Conservation (phyloP, 1,139 yeast species). For the Suhomyces maxii region DNA sequence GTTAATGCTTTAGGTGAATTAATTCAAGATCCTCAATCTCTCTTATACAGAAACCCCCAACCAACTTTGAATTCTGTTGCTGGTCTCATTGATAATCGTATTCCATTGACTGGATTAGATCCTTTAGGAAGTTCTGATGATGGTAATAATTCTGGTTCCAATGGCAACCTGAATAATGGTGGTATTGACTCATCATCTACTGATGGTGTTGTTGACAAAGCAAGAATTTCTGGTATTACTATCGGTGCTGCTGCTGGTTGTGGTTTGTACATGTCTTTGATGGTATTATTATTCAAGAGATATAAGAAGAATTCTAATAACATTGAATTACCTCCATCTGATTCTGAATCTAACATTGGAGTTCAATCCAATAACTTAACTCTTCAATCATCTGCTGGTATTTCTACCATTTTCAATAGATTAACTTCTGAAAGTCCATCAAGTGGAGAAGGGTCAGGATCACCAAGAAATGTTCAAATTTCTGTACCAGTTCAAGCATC, state of each 20-base stretch:
- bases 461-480: slow-evolving; percentile 29
- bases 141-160: slow-evolving; percentile 14
- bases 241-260: slow-evolving; percentile 73
- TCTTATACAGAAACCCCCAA: slow-evolving; percentile 51
- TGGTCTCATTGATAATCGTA: slow-evolving; percentile 57
- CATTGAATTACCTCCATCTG: slow-evolving; percentile 45
- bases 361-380: slow-evolving; percentile 21
- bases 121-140: slow-evolving; percentile 19
- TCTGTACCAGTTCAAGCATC: slow-evolving; percentile 49
- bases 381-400: slow-evolving; percentile 20
- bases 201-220: slow-evolving; percentile 27
- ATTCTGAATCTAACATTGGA: slow-evolving; percentile 41
- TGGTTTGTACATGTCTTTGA: slow-evolving; percentile 52
- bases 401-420: slow-evolving; percentile 35
- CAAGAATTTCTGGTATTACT: slow-evolving; percentile 56
- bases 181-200: slow-evolving; percentile 35
- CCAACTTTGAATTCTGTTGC: slow-evolving; percentile 51
- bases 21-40: slow-evolving; percentile 46
- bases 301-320: slow-evolving; percentile 34
- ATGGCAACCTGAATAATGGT: slow-evolving; percentile 30
- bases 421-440: slow-evolving; percentile 18
- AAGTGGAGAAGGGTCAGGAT: slow-evolving; percentile 12
- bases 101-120: slow-evolving; percentile 59
- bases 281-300: slow-evolving; percentile 45
- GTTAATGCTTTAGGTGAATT: slow-evolving; percentile 45